Evolutionary conservation across 257 asterid species (phyloP).

Genomic region (Echium plantagineum): DNA sequence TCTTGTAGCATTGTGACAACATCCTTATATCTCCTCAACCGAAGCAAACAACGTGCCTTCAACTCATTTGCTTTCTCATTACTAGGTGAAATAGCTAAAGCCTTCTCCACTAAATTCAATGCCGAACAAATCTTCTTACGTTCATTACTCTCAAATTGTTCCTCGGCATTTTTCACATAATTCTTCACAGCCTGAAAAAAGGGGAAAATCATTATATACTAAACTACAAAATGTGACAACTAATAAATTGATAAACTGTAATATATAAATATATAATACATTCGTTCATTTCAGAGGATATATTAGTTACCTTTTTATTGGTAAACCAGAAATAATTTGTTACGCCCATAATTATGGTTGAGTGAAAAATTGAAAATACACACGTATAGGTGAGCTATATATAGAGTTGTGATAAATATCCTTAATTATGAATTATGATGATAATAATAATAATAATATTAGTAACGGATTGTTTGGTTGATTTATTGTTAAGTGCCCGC

Average conservation of each 20-base stretch:
- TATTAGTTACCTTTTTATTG: slow-evolving; percentile 46
- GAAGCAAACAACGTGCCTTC: slow-evolving; percentile 71
- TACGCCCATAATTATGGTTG: slow-evolving; percentile 35
- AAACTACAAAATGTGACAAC: no score
- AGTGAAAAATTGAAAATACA: background rate
- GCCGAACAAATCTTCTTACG: slow-evolving; percentile 51
- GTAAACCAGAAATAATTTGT: slow-evolving; percentile 94
- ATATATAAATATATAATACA: background rate
- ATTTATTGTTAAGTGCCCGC: no score
- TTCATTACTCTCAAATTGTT: slow-evolving; percentile 54
- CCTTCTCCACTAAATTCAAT: slow-evolving; percentile 58
- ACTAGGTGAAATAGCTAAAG: slow-evolving; percentile 65
- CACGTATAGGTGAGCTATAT: background rate
- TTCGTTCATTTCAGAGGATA: no score
- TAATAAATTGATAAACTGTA: background rate
- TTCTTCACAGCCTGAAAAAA: slow-evolving; percentile 61
- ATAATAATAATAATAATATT: no score
- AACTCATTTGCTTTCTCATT: slow-evolving; percentile 68
- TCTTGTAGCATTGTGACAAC: slow-evolving; percentile 88
- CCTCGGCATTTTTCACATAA: slow-evolving; percentile 63
- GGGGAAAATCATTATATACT: background rate
- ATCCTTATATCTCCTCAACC: slow-evolving; percentile 72
- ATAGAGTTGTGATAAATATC: no score
- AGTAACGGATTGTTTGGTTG: slow-evolving; percentile 15
- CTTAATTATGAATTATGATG: background rate